Conservation (phyloP, 768 basidiomycete species). For the Suillus weaverae region DNA sequence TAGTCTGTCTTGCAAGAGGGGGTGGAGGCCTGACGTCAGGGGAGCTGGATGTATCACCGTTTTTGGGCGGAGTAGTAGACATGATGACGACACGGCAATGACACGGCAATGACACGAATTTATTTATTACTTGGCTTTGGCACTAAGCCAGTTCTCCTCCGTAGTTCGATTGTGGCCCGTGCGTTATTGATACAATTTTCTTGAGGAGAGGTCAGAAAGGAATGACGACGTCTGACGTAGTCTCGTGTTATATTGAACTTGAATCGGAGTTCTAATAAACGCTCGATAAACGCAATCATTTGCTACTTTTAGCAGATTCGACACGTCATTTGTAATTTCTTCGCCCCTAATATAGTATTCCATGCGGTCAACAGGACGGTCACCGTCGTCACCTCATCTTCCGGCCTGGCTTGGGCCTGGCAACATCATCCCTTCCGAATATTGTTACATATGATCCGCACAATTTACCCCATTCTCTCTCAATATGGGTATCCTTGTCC, state of each 20-base stretch:
- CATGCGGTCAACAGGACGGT: not conserved
- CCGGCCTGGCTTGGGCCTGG: too few relatives aligned
- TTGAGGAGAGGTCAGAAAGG: constrained; percentile 31
- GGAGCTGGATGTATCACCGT: constrained; percentile 39
- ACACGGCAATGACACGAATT: too few relatives aligned
- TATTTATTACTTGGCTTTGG: not conserved
- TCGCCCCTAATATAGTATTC: not conserved
- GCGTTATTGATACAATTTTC: constrained; percentile 27
- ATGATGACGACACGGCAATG: constrained; percentile 19
- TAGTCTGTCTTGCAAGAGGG: constrained; percentile 41
- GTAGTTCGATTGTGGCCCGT: constrained; percentile 26
- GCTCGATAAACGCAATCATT: constrained; percentile 7
- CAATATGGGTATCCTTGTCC: constrained; percentile 14
- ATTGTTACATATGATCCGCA: not conserved
- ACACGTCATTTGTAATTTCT: constrained; percentile 29
- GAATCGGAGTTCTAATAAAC: constrained; percentile 39
- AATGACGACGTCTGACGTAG: constrained; percentile 47
- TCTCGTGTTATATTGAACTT: constrained; percentile 42
- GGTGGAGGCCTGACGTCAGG: constrained; percentile 32
- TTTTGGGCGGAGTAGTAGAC: constrained; percentile 29
- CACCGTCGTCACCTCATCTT: too few relatives aligned
- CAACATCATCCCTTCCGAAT: too few relatives aligned
- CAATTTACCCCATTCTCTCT: constrained; percentile 8
- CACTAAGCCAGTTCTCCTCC: not conserved
- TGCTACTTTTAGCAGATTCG: constrained; percentile 35